Percentiles rank a stretch among this genome's conserved stretches.
These are phyloP conservation scores for Cladosporium sphaerospermum DNA, from an alignment of 2,329 filamentous ascomycete species.

Conservation along the genomic window DNA sequence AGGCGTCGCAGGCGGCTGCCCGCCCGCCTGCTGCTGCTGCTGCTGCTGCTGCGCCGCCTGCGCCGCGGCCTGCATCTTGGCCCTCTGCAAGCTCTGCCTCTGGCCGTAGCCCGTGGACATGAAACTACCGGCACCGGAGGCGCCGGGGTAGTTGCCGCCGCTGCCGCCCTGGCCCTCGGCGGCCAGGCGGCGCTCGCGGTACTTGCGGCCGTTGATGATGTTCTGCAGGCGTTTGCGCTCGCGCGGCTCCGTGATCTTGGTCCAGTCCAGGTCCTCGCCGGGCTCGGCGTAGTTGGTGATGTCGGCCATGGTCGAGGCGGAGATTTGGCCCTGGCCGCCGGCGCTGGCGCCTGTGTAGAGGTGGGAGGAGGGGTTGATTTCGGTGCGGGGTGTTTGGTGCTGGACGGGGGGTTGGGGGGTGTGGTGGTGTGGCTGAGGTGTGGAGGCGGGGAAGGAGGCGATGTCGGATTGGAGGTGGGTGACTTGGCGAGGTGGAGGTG, in stretches of 20 bases:
- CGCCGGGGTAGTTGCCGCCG: constrained; percentile 31
- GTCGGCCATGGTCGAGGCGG: constrained; percentile 28
- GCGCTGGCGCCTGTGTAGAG: constrained; percentile 29
- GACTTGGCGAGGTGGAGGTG: constrained; percentile 17
- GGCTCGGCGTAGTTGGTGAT: constrained; percentile 34
- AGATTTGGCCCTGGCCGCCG: constrained; percentile 30
- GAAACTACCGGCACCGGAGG: constrained; percentile 25
- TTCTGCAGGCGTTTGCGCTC: constrained; percentile 34
- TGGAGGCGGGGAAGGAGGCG: constrained; percentile 21
- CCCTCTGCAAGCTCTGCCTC: constrained; percentile 10
- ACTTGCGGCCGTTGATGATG: constrained; percentile 36
- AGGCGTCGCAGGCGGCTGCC: not conserved
- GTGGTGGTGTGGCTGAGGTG: constrained; percentile 10
- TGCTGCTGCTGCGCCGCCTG: not conserved
- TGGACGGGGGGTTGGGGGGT: not conserved
- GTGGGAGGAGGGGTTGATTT: constrained; percentile 27
- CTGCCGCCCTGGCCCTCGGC: constrained; percentile 30
- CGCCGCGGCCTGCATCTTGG: not conserved
- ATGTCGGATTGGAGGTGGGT: constrained; percentile 27
- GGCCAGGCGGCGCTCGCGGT: constrained; percentile 31
- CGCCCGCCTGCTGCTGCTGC: not conserved
- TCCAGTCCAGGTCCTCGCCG: constrained; percentile 36
- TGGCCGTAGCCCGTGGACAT: constrained; percentile 23
- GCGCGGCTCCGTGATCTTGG: constrained; percentile 32
- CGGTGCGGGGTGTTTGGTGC: constrained; percentile 12